Conservation (phyloP, 2,329 filamentous ascomycete species). For the Arthrobotrys megalospora region DNA sequence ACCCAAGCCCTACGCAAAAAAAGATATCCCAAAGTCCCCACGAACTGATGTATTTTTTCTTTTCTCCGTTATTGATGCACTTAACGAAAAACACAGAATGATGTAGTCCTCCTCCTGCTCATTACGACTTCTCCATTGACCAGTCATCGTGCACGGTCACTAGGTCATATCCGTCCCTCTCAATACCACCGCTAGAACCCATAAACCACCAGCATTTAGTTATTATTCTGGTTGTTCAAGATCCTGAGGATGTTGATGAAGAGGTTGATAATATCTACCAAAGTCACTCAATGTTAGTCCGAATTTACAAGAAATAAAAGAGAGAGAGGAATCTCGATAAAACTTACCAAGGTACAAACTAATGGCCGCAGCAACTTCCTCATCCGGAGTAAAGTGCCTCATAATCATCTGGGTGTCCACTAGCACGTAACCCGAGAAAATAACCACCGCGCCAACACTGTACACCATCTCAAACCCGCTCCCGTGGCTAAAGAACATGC, state of each 20-base stretch:
- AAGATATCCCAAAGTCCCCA: neutral
- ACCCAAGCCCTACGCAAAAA: neutral
- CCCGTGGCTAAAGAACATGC: slow-evolving; percentile 85
- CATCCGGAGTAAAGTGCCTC: slow-evolving; percentile 96
- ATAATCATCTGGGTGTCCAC: slow-evolving; percentile 97
- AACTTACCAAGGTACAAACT: slow-evolving; percentile 80
- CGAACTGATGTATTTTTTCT: neutral
- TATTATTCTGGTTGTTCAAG: slow-evolving; percentile 94
- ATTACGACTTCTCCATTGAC: neutral
- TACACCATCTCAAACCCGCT: slow-evolving; percentile 89
- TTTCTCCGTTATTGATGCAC: slow-evolving; percentile 13
- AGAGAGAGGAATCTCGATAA: neutral
- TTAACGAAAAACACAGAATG: neutral
- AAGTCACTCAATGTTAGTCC: neutral
- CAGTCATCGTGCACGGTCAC: neutral
- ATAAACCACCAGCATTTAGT: slow-evolving; percentile 71
- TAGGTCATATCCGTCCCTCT: neutral
- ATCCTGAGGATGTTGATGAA: slow-evolving; percentile 97
- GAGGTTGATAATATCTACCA: slow-evolving; percentile 87
- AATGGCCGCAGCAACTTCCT: slow-evolving; percentile 96
- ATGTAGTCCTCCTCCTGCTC: neutral
- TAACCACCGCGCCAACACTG: slow-evolving; percentile 82
- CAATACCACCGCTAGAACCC: neutral
- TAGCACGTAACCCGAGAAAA: slow-evolving; percentile 95
- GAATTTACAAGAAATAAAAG: neutral